Evolutionary conservation across 1,139 yeast genomes (phyloP), one percentile per base, ranked within the genome.

Genomic region (Eremothecium sinecaudum): DNA sequence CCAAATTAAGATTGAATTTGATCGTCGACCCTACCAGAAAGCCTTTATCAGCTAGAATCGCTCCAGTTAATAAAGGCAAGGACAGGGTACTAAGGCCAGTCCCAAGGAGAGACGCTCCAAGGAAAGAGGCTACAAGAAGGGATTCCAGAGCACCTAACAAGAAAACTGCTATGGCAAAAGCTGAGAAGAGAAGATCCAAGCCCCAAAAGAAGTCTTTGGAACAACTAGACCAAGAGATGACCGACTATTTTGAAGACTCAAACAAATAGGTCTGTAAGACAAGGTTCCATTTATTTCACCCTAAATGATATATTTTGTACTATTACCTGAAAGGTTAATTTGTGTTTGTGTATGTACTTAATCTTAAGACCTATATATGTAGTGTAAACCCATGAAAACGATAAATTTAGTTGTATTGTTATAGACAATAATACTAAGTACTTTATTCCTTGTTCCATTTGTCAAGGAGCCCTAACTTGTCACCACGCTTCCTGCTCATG

Each of bases 201-300:
- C 61, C 66, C 39, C 71, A 73, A 46, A 78, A 79, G 71, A 83
- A 82, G 66, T 74, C 90, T 32, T 73, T 87, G 42, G 97, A 83
- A 59, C 82, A 83, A 61, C 73, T 87, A 53, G 98, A 90, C 61
- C 86, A 81, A 58, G 93, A 81, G 66, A 86, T 86, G 95, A 79
- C 84, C 45, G 96, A 79, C 55, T 81, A 81, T 63, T 79, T 80
- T 47, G 63, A 61, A 42, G 58, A 58, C 30, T 51, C 47, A 37
- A 36, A 38, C 37, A 37, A 43, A 17, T 24, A 24, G 21, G 4
- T 7, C 10, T 8, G 14, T 8, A 6, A 8, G 9, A 8, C 7
- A 13, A 9, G 14, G 9, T 13, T 9, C 7, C 7, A 13, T 23
- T 8, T 13, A 8, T 10, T 19, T 10, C 10, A 8, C 9, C 10